phyloP scores from a whole-genome alignment of 306 rosid genomes.

The Vachellia collinsii region DNA sequence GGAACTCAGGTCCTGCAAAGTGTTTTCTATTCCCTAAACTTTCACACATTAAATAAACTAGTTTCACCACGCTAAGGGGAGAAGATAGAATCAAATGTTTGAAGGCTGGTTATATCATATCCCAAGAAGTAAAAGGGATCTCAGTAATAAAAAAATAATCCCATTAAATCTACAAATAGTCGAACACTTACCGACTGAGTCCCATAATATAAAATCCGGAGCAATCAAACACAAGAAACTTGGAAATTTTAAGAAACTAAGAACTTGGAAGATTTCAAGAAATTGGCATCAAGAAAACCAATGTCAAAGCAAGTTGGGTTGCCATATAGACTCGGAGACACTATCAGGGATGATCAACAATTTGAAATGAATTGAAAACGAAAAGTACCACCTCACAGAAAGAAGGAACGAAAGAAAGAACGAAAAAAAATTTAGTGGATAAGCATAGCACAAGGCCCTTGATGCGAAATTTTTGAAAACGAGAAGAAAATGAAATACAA shows the following conservation, averaged over 20 bases:
- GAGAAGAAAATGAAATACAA: neutral
- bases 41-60: neutral
- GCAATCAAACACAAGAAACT: neutral
- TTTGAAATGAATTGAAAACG: neutral
- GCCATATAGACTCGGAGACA: neutral
- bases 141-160: neutral
- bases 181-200: neutral
- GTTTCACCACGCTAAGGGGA: neutral
- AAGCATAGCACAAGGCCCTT: neutral
- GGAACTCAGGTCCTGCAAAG: neutral
- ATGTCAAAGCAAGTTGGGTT: neutral
- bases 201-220: neutral
- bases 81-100: constrained; percentile 3
- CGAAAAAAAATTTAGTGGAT: neutral
- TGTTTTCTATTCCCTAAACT: neutral
- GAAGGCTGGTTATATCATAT: neutral
- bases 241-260: neutral
- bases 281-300: neutral
- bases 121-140: neutral
- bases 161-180: neutral
- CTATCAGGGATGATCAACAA: neutral
- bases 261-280: neutral
- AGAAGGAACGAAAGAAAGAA: neutral
- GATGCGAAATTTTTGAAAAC: neutral
- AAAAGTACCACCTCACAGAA: neutral